Evolutionary conservation across 1,284 basidiomycete species (phyloP).

Genomic region (Thelephora terrestris): DNA sequence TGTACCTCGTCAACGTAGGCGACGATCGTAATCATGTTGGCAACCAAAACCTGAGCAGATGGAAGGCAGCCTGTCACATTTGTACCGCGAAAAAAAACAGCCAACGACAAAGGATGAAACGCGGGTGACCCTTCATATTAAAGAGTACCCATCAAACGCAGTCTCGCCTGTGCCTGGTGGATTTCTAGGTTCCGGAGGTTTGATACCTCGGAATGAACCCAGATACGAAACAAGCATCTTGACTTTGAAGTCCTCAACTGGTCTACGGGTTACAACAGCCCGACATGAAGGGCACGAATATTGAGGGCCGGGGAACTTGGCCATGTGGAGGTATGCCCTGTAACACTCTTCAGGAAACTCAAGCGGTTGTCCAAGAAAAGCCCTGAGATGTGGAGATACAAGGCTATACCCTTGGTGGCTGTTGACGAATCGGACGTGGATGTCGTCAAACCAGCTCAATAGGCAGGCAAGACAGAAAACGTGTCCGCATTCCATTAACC

Average conservation of each 20-base stretch:
- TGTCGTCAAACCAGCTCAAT: slow-evolving; percentile 53
- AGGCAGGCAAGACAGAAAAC: slow-evolving; percentile 57
- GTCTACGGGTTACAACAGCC: slow-evolving; percentile 32
- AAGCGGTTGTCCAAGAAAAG: slow-evolving; percentile 11
- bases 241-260: slow-evolving; percentile 48
- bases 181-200: too few species aligned
- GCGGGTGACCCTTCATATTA: too few species aligned
- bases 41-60: too few species aligned
- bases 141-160: too few species aligned
- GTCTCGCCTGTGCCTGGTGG: too few species aligned
- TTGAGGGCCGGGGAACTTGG: slow-evolving; percentile 26
- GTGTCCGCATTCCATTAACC: slow-evolving; percentile 58
- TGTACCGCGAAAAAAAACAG: too few species aligned
- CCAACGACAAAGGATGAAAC: too few species aligned
- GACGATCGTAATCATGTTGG: too few species aligned
- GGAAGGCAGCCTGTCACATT: too few species aligned
- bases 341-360: slow-evolving; percentile 10
- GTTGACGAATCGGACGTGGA: slow-evolving; percentile 36
- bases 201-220: neutral
- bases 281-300: slow-evolving; percentile 65
- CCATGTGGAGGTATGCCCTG: slow-evolving; percentile 15
- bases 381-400: slow-evolving; percentile 12
- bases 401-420: slow-evolving; percentile 36
- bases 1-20: too few species aligned
- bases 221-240: slow-evolving; percentile 37